Percentiles rank a stretch among this genome's conserved stretches.
phyloP scores from a whole-genome alignment of 345 rosid genomes.

The Camelina sativa region DNA sequence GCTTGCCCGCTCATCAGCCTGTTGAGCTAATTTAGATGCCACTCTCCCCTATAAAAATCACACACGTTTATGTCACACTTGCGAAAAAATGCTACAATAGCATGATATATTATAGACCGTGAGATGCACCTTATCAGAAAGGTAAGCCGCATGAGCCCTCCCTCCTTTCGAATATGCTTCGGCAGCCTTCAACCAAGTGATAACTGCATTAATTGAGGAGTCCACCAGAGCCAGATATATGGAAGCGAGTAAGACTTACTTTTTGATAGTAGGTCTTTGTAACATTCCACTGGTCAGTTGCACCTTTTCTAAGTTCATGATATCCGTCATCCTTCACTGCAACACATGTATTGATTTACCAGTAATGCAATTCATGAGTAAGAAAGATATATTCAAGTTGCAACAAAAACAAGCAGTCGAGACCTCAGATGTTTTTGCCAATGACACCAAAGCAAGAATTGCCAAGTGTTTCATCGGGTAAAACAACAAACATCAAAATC shows the following conservation, averaged over 20 bases:
- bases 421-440: conserved; percentile 41
- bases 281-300: conserved; percentile 74
- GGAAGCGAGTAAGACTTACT: conserved; percentile 48
- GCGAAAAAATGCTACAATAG: not conserved
- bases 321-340: conserved; percentile 77
- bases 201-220: conserved; percentile 14
- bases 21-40: conserved; percentile 60
- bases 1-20: conserved; percentile 91
- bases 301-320: conserved; percentile 57
- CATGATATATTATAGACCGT: conserved; percentile 9
- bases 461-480: conserved; percentile 38
- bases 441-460: conserved; percentile 39
- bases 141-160: conserved; percentile 67
- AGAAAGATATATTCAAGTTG: conserved; percentile 5
- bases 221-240: conserved; percentile 14
- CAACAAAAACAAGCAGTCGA: conserved; percentile 25
- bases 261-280: conserved; percentile 64
- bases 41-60: conserved; percentile 57
- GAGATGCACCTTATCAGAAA: conserved; percentile 74
- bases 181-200: conserved; percentile 61
- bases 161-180: conserved; percentile 79
- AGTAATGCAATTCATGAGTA: conserved; percentile 6
- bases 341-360: conserved; percentile 37
- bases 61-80: conserved; percentile 10
- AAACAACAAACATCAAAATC: conserved; percentile 34